Percentiles rank a stretch among this genome's conserved stretches.
These are phyloP conservation scores for Populus trichocarpa DNA, from an alignment of 441 rosid species.

Conservation along the genomic window DNA sequence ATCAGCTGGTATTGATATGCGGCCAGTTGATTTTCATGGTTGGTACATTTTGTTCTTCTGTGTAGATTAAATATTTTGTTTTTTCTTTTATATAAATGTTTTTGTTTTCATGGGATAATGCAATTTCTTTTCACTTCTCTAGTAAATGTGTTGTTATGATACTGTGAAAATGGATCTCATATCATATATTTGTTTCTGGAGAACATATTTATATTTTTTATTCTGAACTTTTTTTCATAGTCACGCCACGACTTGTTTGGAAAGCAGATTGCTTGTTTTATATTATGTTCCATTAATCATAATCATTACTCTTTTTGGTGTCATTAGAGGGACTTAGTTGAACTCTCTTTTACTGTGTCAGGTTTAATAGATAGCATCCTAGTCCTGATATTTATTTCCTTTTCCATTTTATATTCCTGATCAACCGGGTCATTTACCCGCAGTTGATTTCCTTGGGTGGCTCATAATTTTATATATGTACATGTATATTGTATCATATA, in stretches of 20 bases:
- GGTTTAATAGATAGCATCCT: conserved; percentile 32
- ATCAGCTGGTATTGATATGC: conserved; percentile 20
- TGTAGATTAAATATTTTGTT: neutral
- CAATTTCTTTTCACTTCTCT: neutral
- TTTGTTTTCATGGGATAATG: neutral
- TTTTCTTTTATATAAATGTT: neutral
- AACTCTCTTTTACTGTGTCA: conserved; percentile 30
- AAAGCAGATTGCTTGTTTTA: neutral
- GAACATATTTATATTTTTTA: neutral
- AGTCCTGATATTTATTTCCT: conserved; percentile 29
- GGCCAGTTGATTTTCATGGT: conserved; percentile 35
- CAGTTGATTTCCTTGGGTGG: conserved; percentile 42
- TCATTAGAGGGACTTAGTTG: conserved; percentile 30
- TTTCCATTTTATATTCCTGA: conserved; percentile 18
- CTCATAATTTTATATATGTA: conserved; percentile 1
- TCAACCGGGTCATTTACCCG: conserved; percentile 25
- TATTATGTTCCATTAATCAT: neutral
- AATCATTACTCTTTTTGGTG: neutral
- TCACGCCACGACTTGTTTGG: rapidly evolving
- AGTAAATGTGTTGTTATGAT: too few relatives aligned
- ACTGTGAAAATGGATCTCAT: neutral
- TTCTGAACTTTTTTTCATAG: neutral
- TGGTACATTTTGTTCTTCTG: conserved; percentile 15
- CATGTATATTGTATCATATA: neutral
- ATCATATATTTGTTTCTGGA: neutral